These are phyloP conservation scores for Pseudoturritis turrita DNA, from an alignment of 345 rosid species.

Conservation along the genomic window DNA sequence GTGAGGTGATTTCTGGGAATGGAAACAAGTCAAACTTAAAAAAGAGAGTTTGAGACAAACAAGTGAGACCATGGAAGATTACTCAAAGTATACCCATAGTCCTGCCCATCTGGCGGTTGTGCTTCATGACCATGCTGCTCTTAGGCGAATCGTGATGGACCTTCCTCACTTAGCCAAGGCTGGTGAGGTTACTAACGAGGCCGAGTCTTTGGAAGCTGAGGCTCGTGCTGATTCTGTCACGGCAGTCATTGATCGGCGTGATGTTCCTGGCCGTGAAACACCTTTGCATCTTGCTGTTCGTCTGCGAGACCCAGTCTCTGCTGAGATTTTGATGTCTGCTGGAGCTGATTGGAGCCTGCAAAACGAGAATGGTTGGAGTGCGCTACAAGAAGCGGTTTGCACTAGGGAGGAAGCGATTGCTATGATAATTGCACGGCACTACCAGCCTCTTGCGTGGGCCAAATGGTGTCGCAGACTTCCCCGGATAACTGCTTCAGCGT, in stretches of 20 bases:
- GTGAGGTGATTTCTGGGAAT: no score
- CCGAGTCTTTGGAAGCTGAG: slow-evolving; percentile 74
- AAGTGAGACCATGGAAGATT: slow-evolving; percentile 60
- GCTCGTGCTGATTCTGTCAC: slow-evolving; percentile 71
- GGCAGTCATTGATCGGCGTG: slow-evolving; percentile 71
- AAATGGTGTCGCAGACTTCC: slow-evolving; percentile 99
- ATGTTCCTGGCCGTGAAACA: slow-evolving; percentile 93
- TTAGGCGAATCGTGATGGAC: slow-evolving; percentile 48
- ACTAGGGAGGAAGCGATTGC: slow-evolving; percentile 91
- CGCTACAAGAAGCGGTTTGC: slow-evolving; percentile 98
- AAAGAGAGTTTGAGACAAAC: no score
- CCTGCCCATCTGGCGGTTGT: slow-evolving; percentile 87
- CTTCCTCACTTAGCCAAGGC: slow-evolving; percentile 80
- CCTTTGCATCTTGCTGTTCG: slow-evolving; percentile 98
- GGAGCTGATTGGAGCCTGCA: slow-evolving; percentile 99
- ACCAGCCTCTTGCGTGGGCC: slow-evolving; percentile 99
- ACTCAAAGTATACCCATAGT: slow-evolving; percentile 70
- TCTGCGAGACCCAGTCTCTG: slow-evolving; percentile 65
- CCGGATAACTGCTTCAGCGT: slow-evolving; percentile 74
- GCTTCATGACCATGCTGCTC: slow-evolving; percentile 64
- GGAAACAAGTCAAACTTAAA: no score
- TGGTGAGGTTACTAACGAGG: slow-evolving; percentile 77
- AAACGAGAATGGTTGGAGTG: slow-evolving; percentile 99
- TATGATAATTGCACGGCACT: slow-evolving; percentile 82
- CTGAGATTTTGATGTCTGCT: slow-evolving; percentile 85